A percentile compares a stretch with the other conserved stretches of the same genome.
These are phyloP conservation scores for Dothiorella sarmentorum DNA, from an alignment of 2,329 filamentous ascomycete genomes.

Conservation along the genomic window DNA sequence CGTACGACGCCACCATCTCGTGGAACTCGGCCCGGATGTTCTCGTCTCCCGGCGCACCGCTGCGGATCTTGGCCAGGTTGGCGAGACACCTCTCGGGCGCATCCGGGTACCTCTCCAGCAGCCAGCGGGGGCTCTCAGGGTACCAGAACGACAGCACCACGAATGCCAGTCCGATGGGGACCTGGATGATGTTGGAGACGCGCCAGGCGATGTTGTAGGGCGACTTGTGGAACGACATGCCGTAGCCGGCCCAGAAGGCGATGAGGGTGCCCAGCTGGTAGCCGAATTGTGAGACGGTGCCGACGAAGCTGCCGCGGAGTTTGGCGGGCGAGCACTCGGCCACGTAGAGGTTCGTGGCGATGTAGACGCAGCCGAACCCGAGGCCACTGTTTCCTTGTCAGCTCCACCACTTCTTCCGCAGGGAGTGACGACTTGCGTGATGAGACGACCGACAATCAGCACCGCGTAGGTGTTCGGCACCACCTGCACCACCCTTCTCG, in stretches of 20 bases:
- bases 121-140: slow-evolving; percentile 36
- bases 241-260: slow-evolving; percentile 45
- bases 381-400: slow-evolving; percentile 31
- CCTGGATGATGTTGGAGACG: slow-evolving; percentile 42
- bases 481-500: slow-evolving; percentile 35
- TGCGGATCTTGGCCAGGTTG: slow-evolving; percentile 33
- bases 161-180: slow-evolving; percentile 40
- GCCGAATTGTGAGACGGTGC: slow-evolving; percentile 41
- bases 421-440: slow-evolving; percentile 29
- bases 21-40: slow-evolving; percentile 36
- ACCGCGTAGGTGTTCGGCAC: slow-evolving; percentile 43
- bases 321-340: slow-evolving; percentile 41
- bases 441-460: slow-evolving; percentile 39
- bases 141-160: slow-evolving; percentile 40
- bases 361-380: slow-evolving; percentile 43
- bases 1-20: slow-evolving; percentile 35
- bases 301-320: slow-evolving; percentile 42
- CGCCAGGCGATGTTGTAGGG: slow-evolving; percentile 45
- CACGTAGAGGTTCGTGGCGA: slow-evolving; percentile 43
- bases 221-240: slow-evolving; percentile 41
- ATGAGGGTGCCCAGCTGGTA: slow-evolving; percentile 45
- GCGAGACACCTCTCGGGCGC: slow-evolving; percentile 30
- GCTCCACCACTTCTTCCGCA: background rate
- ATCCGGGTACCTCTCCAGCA: slow-evolving; percentile 38
- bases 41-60: slow-evolving; percentile 29